Evolutionary conservation across 495 filamentous ascomycete genomes (phyloP).

Genomic region (Staphylotrichum longicolle): DNA sequence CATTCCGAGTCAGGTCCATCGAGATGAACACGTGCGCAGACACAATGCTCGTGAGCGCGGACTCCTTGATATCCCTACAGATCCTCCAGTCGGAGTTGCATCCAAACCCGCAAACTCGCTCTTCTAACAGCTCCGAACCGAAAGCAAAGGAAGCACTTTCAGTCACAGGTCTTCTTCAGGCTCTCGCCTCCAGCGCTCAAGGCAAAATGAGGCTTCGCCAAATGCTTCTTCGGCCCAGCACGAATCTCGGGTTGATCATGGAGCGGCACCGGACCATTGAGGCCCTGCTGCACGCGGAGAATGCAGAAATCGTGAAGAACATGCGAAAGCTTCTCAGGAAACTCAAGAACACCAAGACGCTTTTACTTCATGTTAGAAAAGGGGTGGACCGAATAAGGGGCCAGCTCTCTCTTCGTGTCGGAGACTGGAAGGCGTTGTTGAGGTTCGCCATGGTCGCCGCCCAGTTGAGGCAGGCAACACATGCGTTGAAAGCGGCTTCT

Average conservation of each 20-base stretch:
- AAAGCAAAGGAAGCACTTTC: slow-evolving; percentile 88
- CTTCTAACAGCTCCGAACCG: slow-evolving; percentile 62
- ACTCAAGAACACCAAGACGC: slow-evolving; percentile 74
- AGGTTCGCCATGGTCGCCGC: slow-evolving; percentile 55
- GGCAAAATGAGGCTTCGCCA: slow-evolving; percentile 74
- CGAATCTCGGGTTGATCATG: slow-evolving; percentile 64
- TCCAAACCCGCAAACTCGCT: slow-evolving; percentile 80
- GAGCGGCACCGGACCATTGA: slow-evolving; percentile 70
- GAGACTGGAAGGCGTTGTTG: slow-evolving; percentile 68
- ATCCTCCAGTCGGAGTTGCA: slow-evolving; percentile 82
- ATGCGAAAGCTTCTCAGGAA: slow-evolving; percentile 65
- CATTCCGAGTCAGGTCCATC: slow-evolving; percentile 61
- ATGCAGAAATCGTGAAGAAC: slow-evolving; percentile 52
- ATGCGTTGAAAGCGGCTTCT: slow-evolving; percentile 57
- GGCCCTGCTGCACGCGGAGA: slow-evolving; percentile 68
- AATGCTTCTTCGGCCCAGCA: slow-evolving; percentile 80
- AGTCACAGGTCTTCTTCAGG: slow-evolving; percentile 77
- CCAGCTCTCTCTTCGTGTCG: slow-evolving; percentile 57
- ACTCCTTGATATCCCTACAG: slow-evolving; percentile 79
- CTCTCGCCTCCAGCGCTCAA: slow-evolving; percentile 76
- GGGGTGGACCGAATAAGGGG: slow-evolving; percentile 65
- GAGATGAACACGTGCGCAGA: slow-evolving; percentile 76
- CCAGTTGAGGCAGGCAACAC: slow-evolving; percentile 64
- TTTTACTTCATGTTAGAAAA: slow-evolving; percentile 70
- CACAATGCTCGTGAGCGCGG: slow-evolving; percentile 81